These are phyloP conservation scores for Penicillium frequentans DNA, from an alignment of 2,329 filamentous ascomycete genomes.

Conservation along the genomic window DNA sequence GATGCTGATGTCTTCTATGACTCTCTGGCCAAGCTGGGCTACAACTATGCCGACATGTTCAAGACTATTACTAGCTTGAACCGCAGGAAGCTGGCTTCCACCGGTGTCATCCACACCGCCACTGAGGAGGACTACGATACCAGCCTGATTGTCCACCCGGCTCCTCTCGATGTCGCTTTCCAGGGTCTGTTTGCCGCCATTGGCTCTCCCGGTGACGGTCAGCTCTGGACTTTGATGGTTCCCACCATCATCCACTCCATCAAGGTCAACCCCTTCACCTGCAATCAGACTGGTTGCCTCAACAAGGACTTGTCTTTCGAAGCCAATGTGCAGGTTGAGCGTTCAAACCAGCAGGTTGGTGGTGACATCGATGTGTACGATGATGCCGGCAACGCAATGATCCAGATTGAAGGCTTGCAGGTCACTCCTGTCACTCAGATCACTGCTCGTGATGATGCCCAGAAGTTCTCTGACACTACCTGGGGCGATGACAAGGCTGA, in stretches of 20 bases:
- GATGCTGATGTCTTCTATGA: conserved; percentile 8
- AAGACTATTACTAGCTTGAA: background rate
- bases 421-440: background rate
- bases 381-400: background rate
- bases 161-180: conserved; percentile 1
- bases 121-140: background rate
- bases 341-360: background rate
- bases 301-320: background rate
- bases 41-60: conserved; percentile 3
- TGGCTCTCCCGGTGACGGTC: background rate
- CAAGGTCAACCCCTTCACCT: background rate
- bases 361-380: background rate
- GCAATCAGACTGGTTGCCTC: background rate
- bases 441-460: background rate
- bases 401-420: background rate
- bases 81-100: background rate
- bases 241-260: background rate
- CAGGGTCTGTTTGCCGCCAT: background rate
- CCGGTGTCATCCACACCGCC: background rate
- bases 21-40: conserved; percentile 5
- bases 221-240: background rate
- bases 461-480: background rate
- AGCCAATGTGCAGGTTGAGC: background rate
- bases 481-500: background rate
- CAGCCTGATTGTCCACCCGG: background rate